Base-by-base conservation (phyloP, 495 filamentous ascomycete species). In the Xylaria scruposa region DNA sequence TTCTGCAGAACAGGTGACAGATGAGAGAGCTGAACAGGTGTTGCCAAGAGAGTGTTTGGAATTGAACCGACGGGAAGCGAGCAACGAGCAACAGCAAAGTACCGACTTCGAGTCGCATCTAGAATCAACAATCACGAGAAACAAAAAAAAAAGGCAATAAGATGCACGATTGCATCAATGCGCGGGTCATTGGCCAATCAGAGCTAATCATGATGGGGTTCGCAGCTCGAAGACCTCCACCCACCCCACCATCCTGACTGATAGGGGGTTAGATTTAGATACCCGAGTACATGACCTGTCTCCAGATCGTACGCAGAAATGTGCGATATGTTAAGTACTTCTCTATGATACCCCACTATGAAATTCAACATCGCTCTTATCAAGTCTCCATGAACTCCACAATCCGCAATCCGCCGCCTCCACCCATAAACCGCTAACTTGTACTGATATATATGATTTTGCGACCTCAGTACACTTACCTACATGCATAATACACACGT, bases 51-150 rank as follows among this genome's bases (percentile, higher is more conserved):
- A 51, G n/a, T 67, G 21, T 53, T 5, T 60, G 3, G 36, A 47
- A 40, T 46, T 68, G 8, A 46, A 49, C 51, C 51, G 67, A 60
- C 29, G 26, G 9, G 38, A 68, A 68, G 51, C 67, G 53, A 68
- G 24, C 63, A 19, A 51, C 15, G 15, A n/a, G n/a, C n/a, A n/a
- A n/a, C 46, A 54, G n/a, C 61, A 66, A 33, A 33, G 21, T 33
- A 44, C 38, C 60, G 60, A 44, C 38, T 63, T 66, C 26, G 7
- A 49, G 38, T 33, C 63, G 63, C 46, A 66, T 66, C 61, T 44
- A 19, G 61, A 31, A 31, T 51, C 53, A 31, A 58, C 29, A 58
- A 58, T 58, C 31, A 60, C 33, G 31, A 60, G 31, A 38, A 60
- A 19, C 31, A 4, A 36, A 33, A n/a, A 60, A 65, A 65, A 65